Base-by-base conservation (phyloP, 495 filamentous ascomycete genomes). In the Lophiotrema nucula region DNA sequence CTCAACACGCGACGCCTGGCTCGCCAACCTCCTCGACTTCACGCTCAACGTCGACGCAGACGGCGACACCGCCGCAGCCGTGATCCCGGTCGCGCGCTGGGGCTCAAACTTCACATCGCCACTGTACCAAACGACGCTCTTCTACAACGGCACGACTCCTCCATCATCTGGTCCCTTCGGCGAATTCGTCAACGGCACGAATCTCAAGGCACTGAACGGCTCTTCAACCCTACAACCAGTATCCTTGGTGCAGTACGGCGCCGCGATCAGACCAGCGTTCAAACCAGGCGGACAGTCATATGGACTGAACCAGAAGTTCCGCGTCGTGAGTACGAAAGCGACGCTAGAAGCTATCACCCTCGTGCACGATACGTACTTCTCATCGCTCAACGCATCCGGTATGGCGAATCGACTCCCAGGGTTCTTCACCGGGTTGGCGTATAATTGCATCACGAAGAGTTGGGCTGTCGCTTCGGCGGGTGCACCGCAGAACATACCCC, bases 71-170 rank as follows among this genome's bases (percentile, higher is more conserved):
- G 18, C 19, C n/a, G 44, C 45, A 21, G 54, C 54, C 31, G 21
- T 58, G 23, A 49, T 48, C 18, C 54, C 54, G 15, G 37, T 50
- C 3, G 21, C 13, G 6, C 11, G 33, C 18, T 39, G 28, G 28
- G 28, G 33, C 6, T 27, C 47, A 8, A 18, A 18, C 18, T 78
- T 76, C 58, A 65, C 67, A 0, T 62, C 70, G 22, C 66, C 74
- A 15, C 67, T 64, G 24, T 53, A 62, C 45, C 53, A 73, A 37
- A 18, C 45, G 12, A 19, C 35, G 8, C 16, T 39, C 6, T 43
- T 58, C 23, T 48, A 58, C 24, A 33, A 39, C 25, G 33, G 24
- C 4, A 35, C 44, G 15, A 23, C 19, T 3, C 21, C 47, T 3
- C 47, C 41, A 24, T 33, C 53, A 3, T 21, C 43, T 22, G 39